phyloP scores from a whole-genome alignment of 2,329 filamentous ascomycete species.

The Zasmidium angulare region DNA sequence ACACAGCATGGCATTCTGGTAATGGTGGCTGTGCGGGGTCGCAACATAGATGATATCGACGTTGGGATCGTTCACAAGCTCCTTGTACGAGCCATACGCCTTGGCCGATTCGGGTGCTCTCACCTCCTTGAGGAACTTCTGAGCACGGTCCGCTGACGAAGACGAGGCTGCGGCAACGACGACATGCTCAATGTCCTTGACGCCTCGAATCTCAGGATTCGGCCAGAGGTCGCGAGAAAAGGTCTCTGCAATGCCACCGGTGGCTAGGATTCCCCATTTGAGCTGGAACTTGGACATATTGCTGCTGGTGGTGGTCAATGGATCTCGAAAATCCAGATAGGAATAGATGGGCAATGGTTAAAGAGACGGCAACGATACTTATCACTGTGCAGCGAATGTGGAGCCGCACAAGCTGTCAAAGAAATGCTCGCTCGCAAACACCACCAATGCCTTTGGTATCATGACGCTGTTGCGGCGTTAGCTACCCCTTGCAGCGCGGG shows the following conservation, averaged over 20 bases:
- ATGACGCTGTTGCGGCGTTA: background rate
- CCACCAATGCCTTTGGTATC: background rate
- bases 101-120: slow-evolving; percentile 67
- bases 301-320: background rate
- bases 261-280: slow-evolving; percentile 48
- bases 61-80: slow-evolving; percentile 74
- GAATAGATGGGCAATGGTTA: background rate
- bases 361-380: background rate
- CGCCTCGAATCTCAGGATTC: slow-evolving; percentile 68
- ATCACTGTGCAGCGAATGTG: background rate
- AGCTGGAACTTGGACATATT: slow-evolving; percentile 36
- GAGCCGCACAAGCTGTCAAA: background rate
- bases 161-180: slow-evolving; percentile 81
- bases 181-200: slow-evolving; percentile 71
- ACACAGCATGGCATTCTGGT: slow-evolving; percentile 84
- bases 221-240: slow-evolving; percentile 76
- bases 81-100: slow-evolving; percentile 77
- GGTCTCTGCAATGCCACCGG: slow-evolving; percentile 49
- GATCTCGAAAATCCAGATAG: background rate
- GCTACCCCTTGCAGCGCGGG: background rate
- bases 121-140: slow-evolving; percentile 69
- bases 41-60: slow-evolving; percentile 87
- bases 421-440: background rate
- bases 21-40: slow-evolving; percentile 90
- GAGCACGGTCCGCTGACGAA: slow-evolving; percentile 66